Conservation (phyloP, 305 asterid species). For the Nicotiana rustica region DNA sequence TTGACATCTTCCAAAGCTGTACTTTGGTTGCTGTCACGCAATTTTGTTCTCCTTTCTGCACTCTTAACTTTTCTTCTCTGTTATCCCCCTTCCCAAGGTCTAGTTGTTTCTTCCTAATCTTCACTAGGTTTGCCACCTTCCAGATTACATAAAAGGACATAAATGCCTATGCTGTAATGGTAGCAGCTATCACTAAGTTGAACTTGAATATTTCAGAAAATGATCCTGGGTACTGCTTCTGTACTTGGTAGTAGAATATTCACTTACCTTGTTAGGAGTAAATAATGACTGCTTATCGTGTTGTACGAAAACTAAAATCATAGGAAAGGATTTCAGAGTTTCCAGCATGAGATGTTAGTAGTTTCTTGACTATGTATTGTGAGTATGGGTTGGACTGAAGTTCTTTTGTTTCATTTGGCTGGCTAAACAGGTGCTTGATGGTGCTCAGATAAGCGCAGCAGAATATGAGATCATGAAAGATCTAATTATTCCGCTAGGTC, state of each 20-base stretch:
- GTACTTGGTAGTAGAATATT: background rate
- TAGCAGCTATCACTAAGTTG: background rate
- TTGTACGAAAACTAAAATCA: background rate
- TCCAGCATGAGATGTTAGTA: background rate
- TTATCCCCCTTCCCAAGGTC: background rate
- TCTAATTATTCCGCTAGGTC: constrained; percentile 83
- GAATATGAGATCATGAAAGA: constrained; percentile 91
- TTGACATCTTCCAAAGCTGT: background rate
- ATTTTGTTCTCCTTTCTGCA: constrained; percentile 13
- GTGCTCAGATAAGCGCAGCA: constrained; percentile 66
- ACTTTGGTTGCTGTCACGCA: background rate
- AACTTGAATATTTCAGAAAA: constrained; percentile 2
- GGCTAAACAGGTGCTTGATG: constrained; percentile 65
- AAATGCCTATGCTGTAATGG: background rate
- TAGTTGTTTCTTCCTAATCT: constrained; percentile 2
- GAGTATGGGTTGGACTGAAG: background rate
- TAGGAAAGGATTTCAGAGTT: background rate
- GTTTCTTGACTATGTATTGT: background rate
- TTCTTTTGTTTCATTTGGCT: constrained; percentile 32
- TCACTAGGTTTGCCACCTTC: constrained; percentile 22
- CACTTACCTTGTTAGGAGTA: background rate
- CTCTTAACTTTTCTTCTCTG: background rate
- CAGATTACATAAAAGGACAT: background rate
- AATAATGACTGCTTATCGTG: background rate
- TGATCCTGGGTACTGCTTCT: background rate